Evolutionary conservation across 345 rosid genomes (phyloP), one percentile per base, ranked within the genome.

Genomic region (Salix arbutifolia): DNA sequence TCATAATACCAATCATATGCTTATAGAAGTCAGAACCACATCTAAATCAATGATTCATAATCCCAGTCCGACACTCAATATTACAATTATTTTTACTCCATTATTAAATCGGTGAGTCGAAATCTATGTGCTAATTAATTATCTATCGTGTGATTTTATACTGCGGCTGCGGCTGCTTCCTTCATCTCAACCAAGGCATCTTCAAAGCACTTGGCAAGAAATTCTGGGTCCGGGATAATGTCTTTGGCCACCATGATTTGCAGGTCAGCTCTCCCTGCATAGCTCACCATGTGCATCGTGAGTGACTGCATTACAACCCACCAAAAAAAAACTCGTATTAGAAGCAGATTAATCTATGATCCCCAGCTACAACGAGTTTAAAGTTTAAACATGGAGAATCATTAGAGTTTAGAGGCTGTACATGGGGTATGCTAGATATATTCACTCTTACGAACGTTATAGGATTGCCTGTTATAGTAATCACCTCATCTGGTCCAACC

Each of bases 241-340:
- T 89, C 91, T 80, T 87, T 88, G 31, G 93, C 91, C 66, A 84
- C 96, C 73, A 89, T 42, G 40, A 91, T 70, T 71, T 88, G 96
- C 86, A 91, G 70, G 17, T 89, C 90, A 30, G 89, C 92, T 76
- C 76, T 81, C 18, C 86, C 91, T 11, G 88, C 90, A 56, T 91
- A 91, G 84, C 91, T 91, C 85, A 87, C 65, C 93, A 87, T 87
- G 87, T 89, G 90, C 96, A 91, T 88, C 10, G 88, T 83, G 9
- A 89, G 53, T 48, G 90, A 91, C 90, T 88, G 79, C 71, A 72
- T 62, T 52, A 7, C 11, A 35, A 40, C 21, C 74, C 66, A 50
- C 19, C 40, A 42, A 71, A 71, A 40, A 16, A 50, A 18, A 19
- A 2, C 44, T 2, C 6, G 23, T 52, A 19, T 52, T 4, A 52